Evolutionary conservation across 2,329 filamentous ascomycete genomes (phyloP).

Genomic region (Trichoderma sp.): DNA sequence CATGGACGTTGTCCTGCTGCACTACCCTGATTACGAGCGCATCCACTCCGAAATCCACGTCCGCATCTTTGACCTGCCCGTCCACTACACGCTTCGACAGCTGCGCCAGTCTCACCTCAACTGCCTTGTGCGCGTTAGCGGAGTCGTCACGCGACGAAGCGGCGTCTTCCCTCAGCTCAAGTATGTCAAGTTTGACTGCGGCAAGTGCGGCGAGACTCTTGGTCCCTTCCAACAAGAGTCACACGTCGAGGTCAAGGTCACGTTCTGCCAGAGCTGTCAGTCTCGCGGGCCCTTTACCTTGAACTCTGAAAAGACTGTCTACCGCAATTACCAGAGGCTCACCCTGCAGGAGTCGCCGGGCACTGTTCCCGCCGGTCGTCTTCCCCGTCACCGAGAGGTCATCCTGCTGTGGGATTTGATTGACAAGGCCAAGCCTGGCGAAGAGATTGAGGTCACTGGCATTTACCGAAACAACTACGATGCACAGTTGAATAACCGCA

Average conservation of each 20-base stretch:
- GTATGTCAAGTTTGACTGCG: slow-evolving; percentile 97
- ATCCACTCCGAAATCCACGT: slow-evolving; percentile 98
- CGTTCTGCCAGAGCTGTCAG: slow-evolving; percentile 95
- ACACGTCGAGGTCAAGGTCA: slow-evolving; percentile 92
- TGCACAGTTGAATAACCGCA: slow-evolving; percentile 95
- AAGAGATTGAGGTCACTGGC: slow-evolving; percentile 95
- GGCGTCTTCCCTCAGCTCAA: slow-evolving; percentile 98
- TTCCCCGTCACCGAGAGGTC: slow-evolving; percentile 91
- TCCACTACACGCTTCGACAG: slow-evolving; percentile 93
- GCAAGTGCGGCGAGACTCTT: slow-evolving; percentile 86
- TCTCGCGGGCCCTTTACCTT: slow-evolving; percentile 91
- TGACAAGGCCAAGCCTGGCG: slow-evolving; percentile 92
- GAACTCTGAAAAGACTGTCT: slow-evolving; percentile 97
- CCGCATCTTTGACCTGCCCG: slow-evolving; percentile 90
- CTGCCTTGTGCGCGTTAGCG: slow-evolving; percentile 89
- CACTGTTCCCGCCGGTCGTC: slow-evolving; percentile 91
- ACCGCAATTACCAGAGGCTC: slow-evolving; percentile 97
- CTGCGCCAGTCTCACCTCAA: slow-evolving; percentile 94
- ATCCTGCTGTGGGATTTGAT: slow-evolving; percentile 97
- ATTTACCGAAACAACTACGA: slow-evolving; percentile 99
- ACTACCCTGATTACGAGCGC: slow-evolving; percentile 96
- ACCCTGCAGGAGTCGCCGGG: slow-evolving; percentile 96
- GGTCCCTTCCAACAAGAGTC: slow-evolving; percentile 98
- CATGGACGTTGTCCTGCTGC: slow-evolving; percentile 92
- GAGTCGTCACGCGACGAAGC: slow-evolving; percentile 89